Evolutionary conservation across 2,329 filamentous ascomycete species (phyloP).

Genomic region (Penicillium crustosum): DNA sequence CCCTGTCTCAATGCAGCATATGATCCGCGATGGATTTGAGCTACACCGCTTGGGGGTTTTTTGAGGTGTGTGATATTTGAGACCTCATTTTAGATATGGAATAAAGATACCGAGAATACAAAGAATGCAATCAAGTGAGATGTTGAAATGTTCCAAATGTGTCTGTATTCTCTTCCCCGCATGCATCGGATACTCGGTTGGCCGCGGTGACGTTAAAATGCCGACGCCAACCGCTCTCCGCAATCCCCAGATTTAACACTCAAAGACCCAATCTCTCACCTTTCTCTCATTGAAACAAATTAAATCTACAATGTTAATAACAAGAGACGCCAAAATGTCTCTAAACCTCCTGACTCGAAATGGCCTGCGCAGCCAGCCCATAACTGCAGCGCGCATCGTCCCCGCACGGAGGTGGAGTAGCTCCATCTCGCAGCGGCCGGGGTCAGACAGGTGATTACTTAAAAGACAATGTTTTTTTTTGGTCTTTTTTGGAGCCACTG

Average conservation of each 20-base stretch:
- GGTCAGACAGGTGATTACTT: conserved; percentile 55
- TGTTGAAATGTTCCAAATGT: no score
- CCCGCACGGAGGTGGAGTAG: conserved; percentile 48
- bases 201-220: conserved; percentile 8
- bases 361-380: not conserved
- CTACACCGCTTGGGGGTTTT: not conserved
- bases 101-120: not conserved
- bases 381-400: conserved; percentile 11
- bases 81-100: not conserved
- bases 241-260: conserved; percentile 10
- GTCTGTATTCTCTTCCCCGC: conserved; percentile 1
- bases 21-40: not conserved
- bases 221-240: conserved; percentile 34
- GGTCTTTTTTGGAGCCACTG: not conserved
- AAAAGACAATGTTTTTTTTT: not conserved
- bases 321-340: conserved; percentile 17
- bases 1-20: not conserved
- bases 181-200: conserved; percentile 11
- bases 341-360: conserved; percentile 18
- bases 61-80: not conserved
- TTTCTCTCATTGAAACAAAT: conserved; percentile 3
- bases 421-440: conserved; percentile 58
- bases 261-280: conserved; percentile 2
- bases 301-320: conserved; percentile 5
- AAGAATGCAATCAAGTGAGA: not conserved